phyloP scores from a whole-genome alignment of 2,329 filamentous ascomycete genomes.

The Cordyceps fumosorosea region DNA sequence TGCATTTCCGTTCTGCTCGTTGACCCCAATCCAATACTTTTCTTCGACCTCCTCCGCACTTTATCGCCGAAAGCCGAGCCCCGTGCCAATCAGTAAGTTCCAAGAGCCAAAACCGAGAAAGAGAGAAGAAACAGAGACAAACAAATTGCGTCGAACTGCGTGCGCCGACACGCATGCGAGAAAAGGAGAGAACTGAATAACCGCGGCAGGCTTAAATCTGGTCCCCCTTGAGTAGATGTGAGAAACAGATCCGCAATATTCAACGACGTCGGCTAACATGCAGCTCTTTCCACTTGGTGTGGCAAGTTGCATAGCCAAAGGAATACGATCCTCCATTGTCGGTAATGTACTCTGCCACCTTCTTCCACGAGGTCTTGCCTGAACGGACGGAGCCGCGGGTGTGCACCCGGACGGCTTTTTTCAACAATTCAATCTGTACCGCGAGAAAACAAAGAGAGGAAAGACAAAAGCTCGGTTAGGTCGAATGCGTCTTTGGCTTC shows the following conservation, averaged over 20 bases:
- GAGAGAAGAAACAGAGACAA: neutral
- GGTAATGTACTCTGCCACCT: conserved; percentile 47
- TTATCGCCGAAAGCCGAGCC: neutral
- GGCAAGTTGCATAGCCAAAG: conserved; percentile 53
- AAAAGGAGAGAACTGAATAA: no score
- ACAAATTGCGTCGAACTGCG: no score
- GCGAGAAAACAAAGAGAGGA: neutral
- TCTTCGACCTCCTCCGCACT: neutral
- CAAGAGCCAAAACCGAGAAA: neutral
- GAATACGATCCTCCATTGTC: conserved; percentile 48
- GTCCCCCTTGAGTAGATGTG: neutral
- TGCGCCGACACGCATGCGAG: no score
- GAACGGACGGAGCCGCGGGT: conserved; percentile 21
- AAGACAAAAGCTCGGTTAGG: conserved; percentile 4
- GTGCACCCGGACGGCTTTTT: conserved; percentile 30
- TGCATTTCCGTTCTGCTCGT: neutral
- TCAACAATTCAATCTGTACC: conserved; percentile 38
- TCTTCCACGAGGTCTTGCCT: conserved; percentile 48
- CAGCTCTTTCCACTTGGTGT: conserved; percentile 50
- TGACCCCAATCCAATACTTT: conserved; percentile 1
- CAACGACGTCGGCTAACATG: neutral
- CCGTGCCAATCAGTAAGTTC: neutral
- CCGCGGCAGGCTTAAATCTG: neutral
- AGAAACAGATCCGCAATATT: neutral
- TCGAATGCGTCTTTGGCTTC: neutral